Conservation (phyloP, 768 basidiomycete species). For the Galerina sulciceps region DNA sequence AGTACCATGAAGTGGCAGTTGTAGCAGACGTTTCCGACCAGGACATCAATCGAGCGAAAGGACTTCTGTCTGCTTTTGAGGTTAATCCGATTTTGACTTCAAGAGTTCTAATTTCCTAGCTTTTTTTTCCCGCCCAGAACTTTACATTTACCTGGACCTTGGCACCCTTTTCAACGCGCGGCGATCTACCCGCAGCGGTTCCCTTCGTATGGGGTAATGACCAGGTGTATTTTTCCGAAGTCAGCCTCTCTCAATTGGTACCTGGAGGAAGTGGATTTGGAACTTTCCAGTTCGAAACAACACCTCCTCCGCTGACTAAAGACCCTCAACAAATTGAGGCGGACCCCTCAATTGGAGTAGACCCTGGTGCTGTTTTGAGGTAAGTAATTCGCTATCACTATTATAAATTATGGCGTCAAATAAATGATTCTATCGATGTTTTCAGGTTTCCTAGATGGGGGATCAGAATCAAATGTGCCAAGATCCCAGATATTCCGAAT, state of each 20-base stretch:
- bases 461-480: constrained; percentile 38
- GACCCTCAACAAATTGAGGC: not conserved
- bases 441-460: constrained; percentile 45
- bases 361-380: constrained; percentile 33
- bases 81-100: constrained; percentile 16
- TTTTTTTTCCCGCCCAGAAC: constrained; percentile 24
- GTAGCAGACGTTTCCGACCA: constrained; percentile 35
- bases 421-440: not conserved
- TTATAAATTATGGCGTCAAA: not conserved
- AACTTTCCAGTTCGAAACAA: constrained; percentile 32
- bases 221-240: constrained; percentile 42
- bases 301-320: constrained; percentile 20
- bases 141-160: constrained; percentile 42
- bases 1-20: constrained; percentile 39
- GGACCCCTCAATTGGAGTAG: constrained; percentile 17
- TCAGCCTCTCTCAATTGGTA: constrained; percentile 34
- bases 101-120: not conserved
- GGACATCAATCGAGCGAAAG: constrained; percentile 36
- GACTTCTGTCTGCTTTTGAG: constrained; percentile 30
- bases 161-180: constrained; percentile 38
- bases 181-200: constrained; percentile 36
- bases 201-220: constrained; percentile 36
- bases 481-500: constrained; percentile 28
- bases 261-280: constrained; percentile 42
- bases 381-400: constrained; percentile 6